phyloP scores from a whole-genome alignment of 2,329 filamentous ascomycete species.

The Nemania serpens region DNA sequence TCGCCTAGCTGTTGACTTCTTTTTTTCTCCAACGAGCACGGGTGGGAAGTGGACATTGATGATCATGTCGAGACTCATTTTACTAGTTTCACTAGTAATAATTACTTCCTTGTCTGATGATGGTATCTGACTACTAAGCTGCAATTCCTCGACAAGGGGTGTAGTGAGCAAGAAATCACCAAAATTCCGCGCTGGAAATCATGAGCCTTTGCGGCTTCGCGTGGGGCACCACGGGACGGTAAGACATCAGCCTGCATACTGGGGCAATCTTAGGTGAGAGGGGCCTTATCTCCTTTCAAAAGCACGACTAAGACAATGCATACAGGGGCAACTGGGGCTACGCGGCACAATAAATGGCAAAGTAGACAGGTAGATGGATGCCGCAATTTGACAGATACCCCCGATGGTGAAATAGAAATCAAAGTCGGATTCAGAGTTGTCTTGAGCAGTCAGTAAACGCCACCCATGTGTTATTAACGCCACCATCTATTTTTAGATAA shows the following conservation, averaged over 20 bases:
- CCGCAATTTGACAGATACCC: too few species aligned
- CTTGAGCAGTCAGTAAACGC: conserved; percentile 20
- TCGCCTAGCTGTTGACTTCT: background rate
- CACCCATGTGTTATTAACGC: conserved; percentile 18
- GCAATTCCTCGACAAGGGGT: background rate
- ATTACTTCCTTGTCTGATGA: background rate
- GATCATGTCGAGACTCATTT: background rate
- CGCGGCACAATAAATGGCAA: too few species aligned
- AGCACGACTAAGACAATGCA: background rate
- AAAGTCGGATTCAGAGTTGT: conserved; percentile 7
- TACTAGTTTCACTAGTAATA: background rate
- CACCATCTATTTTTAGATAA: conserved; percentile 12
- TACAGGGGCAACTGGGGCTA: background rate
- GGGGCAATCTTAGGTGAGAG: too few species aligned
- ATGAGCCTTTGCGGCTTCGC: too few species aligned
- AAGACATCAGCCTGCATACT: too few species aligned
- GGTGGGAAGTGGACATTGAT: background rate
- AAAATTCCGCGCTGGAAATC: too few species aligned
- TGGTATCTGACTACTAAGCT: background rate
- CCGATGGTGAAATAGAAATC: too few species aligned
- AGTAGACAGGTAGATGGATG: too few species aligned
- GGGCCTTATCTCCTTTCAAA: background rate
- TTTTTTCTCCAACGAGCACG: background rate
- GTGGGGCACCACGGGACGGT: too few species aligned
- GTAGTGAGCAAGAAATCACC: background rate